These are phyloP conservation scores for Quercus mongolica DNA, from an alignment of 306 rosid species.

Conservation along the genomic window DNA sequence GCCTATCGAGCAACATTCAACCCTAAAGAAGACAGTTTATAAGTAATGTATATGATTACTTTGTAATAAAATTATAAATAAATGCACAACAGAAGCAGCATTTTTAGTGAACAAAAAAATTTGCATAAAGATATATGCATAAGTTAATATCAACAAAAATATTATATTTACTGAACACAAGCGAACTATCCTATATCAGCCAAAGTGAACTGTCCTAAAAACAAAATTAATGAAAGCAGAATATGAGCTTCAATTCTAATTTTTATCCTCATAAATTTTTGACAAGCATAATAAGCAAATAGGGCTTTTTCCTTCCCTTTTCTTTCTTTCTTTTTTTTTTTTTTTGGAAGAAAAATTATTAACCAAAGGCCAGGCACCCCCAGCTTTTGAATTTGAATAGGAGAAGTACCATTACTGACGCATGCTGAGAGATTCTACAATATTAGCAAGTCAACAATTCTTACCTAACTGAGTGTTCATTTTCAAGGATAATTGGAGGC, in stretches of 20 bases:
- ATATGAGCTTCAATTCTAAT: too few species aligned
- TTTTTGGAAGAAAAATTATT: not conserved
- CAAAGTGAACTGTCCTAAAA: not conserved
- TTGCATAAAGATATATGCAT: not conserved
- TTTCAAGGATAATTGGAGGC: conserved; percentile 51
- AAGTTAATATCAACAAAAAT: not conserved
- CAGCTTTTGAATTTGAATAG: not conserved
- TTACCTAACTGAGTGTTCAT: conserved; percentile 53
- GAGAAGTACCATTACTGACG: not conserved
- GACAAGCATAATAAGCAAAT: not conserved
- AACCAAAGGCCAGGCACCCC: not conserved
- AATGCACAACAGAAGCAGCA: not conserved
- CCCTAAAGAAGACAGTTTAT: conserved; percentile 5
- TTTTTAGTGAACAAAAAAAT: not conserved
- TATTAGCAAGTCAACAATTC: not conserved
- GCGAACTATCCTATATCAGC: not conserved
- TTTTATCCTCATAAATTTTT: not conserved
- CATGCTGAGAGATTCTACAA: not conserved
- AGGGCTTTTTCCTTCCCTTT: not conserved
- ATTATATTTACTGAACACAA: not conserved
- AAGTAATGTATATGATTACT: not conserved
- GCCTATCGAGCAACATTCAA: conserved; percentile 53
- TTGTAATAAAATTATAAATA: not conserved
- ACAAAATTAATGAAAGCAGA: too few species aligned
- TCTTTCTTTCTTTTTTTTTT: not conserved